Percentiles rank a stretch among this genome's conserved stretches.
Evolutionary conservation across 2,329 filamentous ascomycete species (phyloP).

Genomic region (Talaromyces sp.): DNA sequence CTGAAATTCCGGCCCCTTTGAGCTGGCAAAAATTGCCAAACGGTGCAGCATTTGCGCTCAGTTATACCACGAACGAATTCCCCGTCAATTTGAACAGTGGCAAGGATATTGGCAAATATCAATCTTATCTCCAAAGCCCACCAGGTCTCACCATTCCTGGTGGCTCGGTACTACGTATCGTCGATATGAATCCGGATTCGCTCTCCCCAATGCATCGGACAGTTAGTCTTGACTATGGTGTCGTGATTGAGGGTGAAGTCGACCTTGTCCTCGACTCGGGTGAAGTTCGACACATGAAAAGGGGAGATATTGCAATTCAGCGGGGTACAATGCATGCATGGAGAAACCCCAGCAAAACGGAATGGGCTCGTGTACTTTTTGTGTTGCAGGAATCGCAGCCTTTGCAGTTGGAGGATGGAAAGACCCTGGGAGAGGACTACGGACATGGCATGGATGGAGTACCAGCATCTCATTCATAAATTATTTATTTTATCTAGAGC

Average conservation of each 20-base stretch:
- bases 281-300: constrained; percentile 44
- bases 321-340: constrained; percentile 55
- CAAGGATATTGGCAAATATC: constrained; percentile 48
- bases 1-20: not conserved
- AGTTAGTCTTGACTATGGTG: constrained; percentile 53
- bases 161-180: constrained; percentile 39
- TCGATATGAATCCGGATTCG: constrained; percentile 45
- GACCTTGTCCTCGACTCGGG: constrained; percentile 54
- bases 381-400: constrained; percentile 13
- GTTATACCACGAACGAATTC: constrained; percentile 49
- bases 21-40: constrained; percentile 22
- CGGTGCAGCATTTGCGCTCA: constrained; percentile 48
- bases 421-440: constrained; percentile 22
- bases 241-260: constrained; percentile 54
- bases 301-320: constrained; percentile 56
- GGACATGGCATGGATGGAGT: constrained; percentile 21
- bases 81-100: constrained; percentile 47
- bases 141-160: constrained; percentile 50
- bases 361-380: constrained; percentile 49
- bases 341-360: constrained; percentile 47
- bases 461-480: constrained; percentile 10
- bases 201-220: constrained; percentile 50
- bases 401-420: constrained; percentile 20
- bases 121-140: constrained; percentile 40
- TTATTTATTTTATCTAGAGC: not conserved